phyloP scores from a whole-genome alignment of 305 asterid genomes.

The Fraxinus baroniana region DNA sequence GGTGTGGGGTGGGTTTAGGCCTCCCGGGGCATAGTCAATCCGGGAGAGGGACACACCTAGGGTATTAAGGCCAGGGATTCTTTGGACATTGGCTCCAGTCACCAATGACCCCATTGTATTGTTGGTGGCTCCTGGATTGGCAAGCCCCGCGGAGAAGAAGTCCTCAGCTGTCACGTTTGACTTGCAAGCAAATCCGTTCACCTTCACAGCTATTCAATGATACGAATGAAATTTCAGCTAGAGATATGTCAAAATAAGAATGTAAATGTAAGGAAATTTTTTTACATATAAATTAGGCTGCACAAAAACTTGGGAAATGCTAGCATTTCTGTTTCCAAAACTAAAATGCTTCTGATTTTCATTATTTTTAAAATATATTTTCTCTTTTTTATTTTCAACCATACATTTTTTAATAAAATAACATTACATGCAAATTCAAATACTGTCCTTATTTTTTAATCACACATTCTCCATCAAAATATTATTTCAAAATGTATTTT shows the following conservation, averaged over 20 bases:
- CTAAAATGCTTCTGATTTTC: too few relatives aligned
- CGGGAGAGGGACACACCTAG: slow-evolving; percentile 48
- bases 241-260: neutral
- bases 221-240: neutral
- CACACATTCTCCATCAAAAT: too few relatives aligned
- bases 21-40: slow-evolving; percentile 47
- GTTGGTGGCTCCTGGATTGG: slow-evolving; percentile 42
- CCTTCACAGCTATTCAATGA: slow-evolving; percentile 33
- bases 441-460: too few relatives aligned
- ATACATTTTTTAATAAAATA: too few relatives aligned
- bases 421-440: too few relatives aligned
- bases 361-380: too few relatives aligned
- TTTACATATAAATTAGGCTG: too few relatives aligned
- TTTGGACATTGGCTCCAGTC: slow-evolving; percentile 42
- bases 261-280: too few relatives aligned
- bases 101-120: slow-evolving; percentile 21
- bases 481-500: too few relatives aligned
- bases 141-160: slow-evolving; percentile 41
- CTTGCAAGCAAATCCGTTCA: slow-evolving; percentile 43
- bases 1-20: slow-evolving; percentile 55
- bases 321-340: too few relatives aligned
- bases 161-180: slow-evolving; percentile 43
- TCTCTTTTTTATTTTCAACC: too few relatives aligned
- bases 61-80: slow-evolving; percentile 55
- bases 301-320: too few relatives aligned